Evolutionary conservation across 108 stramenopile genomes (phyloP).

Genomic region (Mayamaea pseudoterrestris): DNA sequence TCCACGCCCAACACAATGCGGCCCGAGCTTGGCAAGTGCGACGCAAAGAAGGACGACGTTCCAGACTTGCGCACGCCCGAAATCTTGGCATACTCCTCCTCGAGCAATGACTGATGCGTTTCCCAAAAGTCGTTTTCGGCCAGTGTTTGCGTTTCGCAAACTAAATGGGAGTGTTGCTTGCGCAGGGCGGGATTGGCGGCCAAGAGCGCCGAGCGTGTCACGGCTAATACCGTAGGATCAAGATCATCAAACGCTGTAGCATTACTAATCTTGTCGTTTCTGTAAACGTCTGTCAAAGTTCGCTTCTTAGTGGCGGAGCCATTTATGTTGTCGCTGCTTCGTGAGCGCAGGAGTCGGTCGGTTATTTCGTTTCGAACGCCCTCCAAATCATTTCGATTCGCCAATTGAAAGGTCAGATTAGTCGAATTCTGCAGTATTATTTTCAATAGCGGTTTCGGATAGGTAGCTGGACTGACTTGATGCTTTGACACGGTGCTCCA

Average conservation of each 20-base stretch:
- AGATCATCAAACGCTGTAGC: conserved; percentile 23
- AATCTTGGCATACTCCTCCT: conserved; percentile 72
- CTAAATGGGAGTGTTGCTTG: conserved; percentile 64
- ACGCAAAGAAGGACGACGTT: conserved; percentile 47
- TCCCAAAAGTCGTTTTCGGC: conserved; percentile 81
- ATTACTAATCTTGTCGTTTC: neutral
- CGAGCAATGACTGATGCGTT: conserved; percentile 49
- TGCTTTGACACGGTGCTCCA: conserved; percentile 65
- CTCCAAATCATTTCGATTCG: conserved; percentile 47
- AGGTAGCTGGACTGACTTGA: conserved; percentile 71
- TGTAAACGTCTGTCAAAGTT: conserved; percentile 7
- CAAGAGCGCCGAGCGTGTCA: conserved; percentile 66
- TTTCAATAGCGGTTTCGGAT: conserved; percentile 69
- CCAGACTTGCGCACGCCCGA: conserved; percentile 39
- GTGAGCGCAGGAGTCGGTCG: conserved; percentile 16
- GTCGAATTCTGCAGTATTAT: conserved; percentile 25
- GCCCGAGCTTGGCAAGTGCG: conserved; percentile 41
- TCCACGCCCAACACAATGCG: conserved; percentile 42
- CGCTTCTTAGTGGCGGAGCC: conserved; percentile 13
- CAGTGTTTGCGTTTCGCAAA: conserved; percentile 48
- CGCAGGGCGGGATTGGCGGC: conserved; percentile 75
- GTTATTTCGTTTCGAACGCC: conserved; percentile 53
- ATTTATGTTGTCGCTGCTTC: too few species aligned
- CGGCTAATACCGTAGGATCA: conserved; percentile 56
- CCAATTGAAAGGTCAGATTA: conserved; percentile 52